These are phyloP conservation scores for Inga oerstediana DNA, from an alignment of 306 rosid genomes.

Conservation along the genomic window DNA sequence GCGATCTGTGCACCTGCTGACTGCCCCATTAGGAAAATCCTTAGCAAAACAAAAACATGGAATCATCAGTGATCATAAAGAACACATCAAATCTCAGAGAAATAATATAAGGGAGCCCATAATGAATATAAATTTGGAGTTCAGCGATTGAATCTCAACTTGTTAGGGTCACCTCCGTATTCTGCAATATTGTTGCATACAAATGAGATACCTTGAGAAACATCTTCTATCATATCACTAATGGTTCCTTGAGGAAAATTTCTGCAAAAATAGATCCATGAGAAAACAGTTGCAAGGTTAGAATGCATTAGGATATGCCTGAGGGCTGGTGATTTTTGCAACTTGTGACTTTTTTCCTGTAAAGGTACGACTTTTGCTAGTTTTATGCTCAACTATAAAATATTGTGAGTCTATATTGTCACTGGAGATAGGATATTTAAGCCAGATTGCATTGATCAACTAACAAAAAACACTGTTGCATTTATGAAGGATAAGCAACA, in stretches of 20 bases:
- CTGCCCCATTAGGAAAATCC: conserved; percentile 96
- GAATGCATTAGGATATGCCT: background rate
- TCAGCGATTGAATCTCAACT: conserved; percentile 42
- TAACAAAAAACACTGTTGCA: conserved; percentile 7
- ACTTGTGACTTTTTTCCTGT: background rate
- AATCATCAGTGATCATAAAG: conserved; percentile 26
- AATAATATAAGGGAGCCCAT: background rate
- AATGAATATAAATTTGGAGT: conserved; percentile 26
- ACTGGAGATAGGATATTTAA: background rate
- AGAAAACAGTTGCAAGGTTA: conserved; percentile 14
- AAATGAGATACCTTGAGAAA: conserved; percentile 89
- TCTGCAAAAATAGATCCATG: conserved; percentile 49
- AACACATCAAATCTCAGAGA: conserved; percentile 14
- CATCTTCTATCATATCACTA: conserved; percentile 80
- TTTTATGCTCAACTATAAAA: background rate
- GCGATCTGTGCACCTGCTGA: conserved; percentile 99
- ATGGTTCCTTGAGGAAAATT: conserved; percentile 97
- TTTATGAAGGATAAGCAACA: background rate
- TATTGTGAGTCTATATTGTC: background rate
- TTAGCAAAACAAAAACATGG: conserved; percentile 31
- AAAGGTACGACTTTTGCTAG: background rate
- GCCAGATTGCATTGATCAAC: conserved; percentile 4
- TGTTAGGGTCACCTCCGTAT: conserved; percentile 90
- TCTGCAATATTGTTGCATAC: conserved; percentile 87
- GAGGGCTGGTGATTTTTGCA: background rate